Evolutionary conservation across 805 yeast genomes (phyloP).

Genomic region (Metschnikowia peoriensis): DNA sequence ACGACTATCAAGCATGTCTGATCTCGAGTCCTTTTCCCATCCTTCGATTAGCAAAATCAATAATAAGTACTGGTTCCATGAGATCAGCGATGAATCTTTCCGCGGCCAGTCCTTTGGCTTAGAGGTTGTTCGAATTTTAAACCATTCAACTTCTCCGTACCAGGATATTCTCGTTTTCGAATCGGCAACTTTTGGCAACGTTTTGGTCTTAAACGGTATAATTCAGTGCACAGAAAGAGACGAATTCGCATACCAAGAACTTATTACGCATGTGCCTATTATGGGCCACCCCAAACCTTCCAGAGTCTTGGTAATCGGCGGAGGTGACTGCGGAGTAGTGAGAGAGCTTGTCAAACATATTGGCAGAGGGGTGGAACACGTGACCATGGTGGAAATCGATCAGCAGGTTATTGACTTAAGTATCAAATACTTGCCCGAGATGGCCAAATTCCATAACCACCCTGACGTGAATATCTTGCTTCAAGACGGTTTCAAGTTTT

Average conservation of each 20-base stretch:
- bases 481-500: conserved; percentile 80
- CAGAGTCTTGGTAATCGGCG: conserved; percentile 84
- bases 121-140: conserved; percentile 60
- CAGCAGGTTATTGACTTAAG: conserved; percentile 73
- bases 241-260: conserved; percentile 91
- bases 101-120: conserved; percentile 86
- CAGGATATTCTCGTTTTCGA: conserved; percentile 83
- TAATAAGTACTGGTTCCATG: conserved; percentile 71
- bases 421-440: conserved; percentile 68
- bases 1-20: conserved; percentile 4
- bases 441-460: conserved; percentile 67
- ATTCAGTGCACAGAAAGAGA: conserved; percentile 90
- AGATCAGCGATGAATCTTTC: conserved; percentile 64
- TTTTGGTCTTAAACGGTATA: conserved; percentile 83
- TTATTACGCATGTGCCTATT: conserved; percentile 81
- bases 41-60: conserved; percentile 25
- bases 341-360: conserved; percentile 81
- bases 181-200: conserved; percentile 78
- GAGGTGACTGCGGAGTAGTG: conserved; percentile 95
- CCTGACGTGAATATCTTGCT: conserved; percentile 65
- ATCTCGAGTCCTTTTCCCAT: conserved; percentile 21
- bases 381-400: conserved; percentile 87
- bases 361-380: conserved; percentile 46
- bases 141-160: conserved; percentile 63
- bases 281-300: conserved; percentile 75